Evolutionary conservation across 179 eudicot genomes (phyloP), one percentile per base, ranked within the genome.

Genomic region (Patellifolia procumbens): DNA sequence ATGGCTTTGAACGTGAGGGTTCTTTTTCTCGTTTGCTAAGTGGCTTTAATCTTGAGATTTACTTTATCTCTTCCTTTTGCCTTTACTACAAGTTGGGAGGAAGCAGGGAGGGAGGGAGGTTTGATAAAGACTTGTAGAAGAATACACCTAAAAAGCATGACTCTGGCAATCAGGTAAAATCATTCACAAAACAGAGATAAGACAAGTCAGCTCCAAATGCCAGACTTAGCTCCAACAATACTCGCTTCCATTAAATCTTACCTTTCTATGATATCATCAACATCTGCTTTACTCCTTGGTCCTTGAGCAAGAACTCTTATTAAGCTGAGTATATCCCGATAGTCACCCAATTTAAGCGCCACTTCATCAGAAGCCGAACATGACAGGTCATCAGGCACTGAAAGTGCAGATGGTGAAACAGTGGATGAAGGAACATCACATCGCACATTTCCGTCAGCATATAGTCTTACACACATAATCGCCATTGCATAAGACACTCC

Each of bases 401-500:
- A 53, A 75, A 37, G 70, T 31, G 70, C 55, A 81, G 76, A 75
- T 34, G 77, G 70, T 69, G 46, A 56, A 58, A 78, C 85, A 78
- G 39, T 42, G 43, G 75, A 58, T 65, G 88, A 45, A 46, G 87
- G 69, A 58, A 72, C 75, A 76, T 76, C 73, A 72, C 75, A 76
- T 67, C 73, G 81, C 72, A 81, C 81, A 68, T 86, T 85, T 65
- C 78, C 89, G 68, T 88, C 95, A 31, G 95, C 91, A 74, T 90
- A 88, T 86, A 93, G 92, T 81, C 89, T 87, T 73, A 82, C 85
- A 81, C 97, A 93, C 42, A 90, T 78, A 75, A 94, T 90, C 75
- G 93, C 89, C 98, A 93, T 93, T 58, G 97, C 97, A 88, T 93
- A 92, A 24, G 97, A 85, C 85, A 92, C 93, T 72, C 98, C 98